A percentile compares a stretch with the other conserved stretches of the same genome.
phyloP scores from a whole-genome alignment of 495 filamentous ascomycete species.

The Penicillium egyptiacum region DNA sequence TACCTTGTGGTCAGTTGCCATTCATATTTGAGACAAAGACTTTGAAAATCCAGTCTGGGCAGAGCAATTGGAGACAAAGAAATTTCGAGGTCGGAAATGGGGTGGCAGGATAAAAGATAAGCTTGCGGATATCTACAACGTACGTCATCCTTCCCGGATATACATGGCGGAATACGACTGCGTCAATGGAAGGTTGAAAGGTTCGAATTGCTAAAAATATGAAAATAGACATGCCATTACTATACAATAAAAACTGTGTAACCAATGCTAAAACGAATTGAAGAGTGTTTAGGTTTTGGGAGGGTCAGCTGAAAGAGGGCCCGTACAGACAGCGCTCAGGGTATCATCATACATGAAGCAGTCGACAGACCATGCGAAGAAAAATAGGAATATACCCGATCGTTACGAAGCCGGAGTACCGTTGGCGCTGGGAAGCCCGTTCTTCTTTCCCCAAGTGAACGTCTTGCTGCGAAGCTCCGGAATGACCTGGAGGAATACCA shows the following conservation, averaged over 20 bases:
- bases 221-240: background rate
- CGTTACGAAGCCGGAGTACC: slow-evolving; percentile 4
- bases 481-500: slow-evolving; percentile 45
- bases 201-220: background rate
- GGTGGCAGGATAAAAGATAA: slow-evolving; percentile 14
- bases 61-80: slow-evolving; percentile 4
- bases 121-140: slow-evolving; percentile 9
- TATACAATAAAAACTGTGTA: slow-evolving; percentile 8
- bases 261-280: background rate
- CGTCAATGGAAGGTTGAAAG: background rate
- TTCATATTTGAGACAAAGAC: background rate
- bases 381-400: slow-evolving; percentile 4
- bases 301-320: slow-evolving; percentile 12
- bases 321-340: slow-evolving; percentile 18
- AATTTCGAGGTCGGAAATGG: slow-evolving; percentile 6
- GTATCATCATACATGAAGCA: slow-evolving; percentile 26
- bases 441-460: slow-evolving; percentile 46
- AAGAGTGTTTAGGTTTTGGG: slow-evolving; percentile 11
- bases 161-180: background rate
- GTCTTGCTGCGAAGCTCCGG: slow-evolving; percentile 46
- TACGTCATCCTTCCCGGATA: slow-evolving; percentile 7
- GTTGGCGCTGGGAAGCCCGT: slow-evolving; percentile 33
- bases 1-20: background rate
- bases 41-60: background rate
- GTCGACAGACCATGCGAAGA: background rate